phyloP scores from a whole-genome alignment of 129 eudicot genomes.

The Saussurea involucrata region DNA sequence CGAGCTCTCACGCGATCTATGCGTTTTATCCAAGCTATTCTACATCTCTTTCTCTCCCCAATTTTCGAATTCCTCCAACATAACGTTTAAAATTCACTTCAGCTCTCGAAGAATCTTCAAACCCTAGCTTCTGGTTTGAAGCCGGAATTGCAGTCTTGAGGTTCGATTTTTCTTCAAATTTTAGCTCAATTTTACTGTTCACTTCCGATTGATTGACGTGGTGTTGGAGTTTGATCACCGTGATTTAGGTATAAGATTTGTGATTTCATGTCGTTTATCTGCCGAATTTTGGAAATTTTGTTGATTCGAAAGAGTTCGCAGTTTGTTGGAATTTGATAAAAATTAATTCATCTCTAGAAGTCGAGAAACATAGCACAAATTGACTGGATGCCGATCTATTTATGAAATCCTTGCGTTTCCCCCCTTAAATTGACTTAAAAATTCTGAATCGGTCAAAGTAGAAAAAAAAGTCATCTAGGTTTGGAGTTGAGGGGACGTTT shows the following conservation, averaged over 20 bases:
- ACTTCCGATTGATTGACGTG: neutral
- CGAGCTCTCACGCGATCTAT: too few species aligned
- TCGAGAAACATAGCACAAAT: neutral
- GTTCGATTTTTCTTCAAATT: slow-evolving; percentile 21
- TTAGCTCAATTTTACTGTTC: slow-evolving; percentile 13
- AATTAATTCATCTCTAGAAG: too few species aligned
- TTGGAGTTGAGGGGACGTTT: too few species aligned
- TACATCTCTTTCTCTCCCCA: too few species aligned
- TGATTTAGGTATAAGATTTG: neutral
- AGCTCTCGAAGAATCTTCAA: too few species aligned
- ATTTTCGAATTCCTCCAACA: too few species aligned
- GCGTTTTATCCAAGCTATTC: too few species aligned
- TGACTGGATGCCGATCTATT: slow-evolving; percentile 17
- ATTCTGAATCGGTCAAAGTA: slow-evolving; percentile 12
- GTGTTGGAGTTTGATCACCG: slow-evolving; percentile 11
- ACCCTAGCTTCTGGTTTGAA: slow-evolving; percentile 27
- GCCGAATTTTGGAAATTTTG: slow-evolving; percentile 9
- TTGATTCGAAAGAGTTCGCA: neutral
- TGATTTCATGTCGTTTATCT: slow-evolving; percentile 1
- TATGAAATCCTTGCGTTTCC: neutral
- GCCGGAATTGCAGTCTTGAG: slow-evolving; percentile 12
- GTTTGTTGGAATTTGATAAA: neutral
- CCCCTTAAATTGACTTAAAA: neutral
- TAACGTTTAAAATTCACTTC: too few species aligned
- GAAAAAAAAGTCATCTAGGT: slow-evolving; percentile 9